These are phyloP conservation scores for Elsinoe batatas DNA, from an alignment of 2,329 filamentous ascomycete genomes.

Conservation along the genomic window DNA sequence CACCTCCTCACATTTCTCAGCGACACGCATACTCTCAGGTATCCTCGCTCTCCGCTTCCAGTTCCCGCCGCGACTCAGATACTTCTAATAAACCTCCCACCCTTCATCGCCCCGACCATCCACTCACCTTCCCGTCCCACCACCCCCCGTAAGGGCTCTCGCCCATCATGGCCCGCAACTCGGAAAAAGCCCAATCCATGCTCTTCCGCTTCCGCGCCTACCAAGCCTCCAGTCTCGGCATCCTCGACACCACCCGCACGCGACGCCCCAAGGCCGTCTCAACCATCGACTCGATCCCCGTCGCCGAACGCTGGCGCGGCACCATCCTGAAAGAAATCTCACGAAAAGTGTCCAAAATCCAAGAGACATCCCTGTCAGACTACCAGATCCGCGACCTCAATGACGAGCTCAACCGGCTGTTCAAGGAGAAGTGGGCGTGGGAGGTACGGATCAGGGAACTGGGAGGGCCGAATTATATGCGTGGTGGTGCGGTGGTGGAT, in stretches of 20 bases:
- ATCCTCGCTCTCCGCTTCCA: too few species aligned
- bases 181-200: slow-evolving; percentile 98
- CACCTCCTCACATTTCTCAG: too few species aligned
- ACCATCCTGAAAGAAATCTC: slow-evolving; percentile 96
- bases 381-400: slow-evolving; percentile 97
- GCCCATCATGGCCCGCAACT: slow-evolving; percentile 71
- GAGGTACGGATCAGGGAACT: slow-evolving; percentile 91
- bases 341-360: slow-evolving; percentile 92
- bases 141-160: slow-evolving; percentile 19
- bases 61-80: not conserved
- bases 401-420: slow-evolving; percentile 98
- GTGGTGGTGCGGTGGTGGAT: slow-evolving; percentile 46
- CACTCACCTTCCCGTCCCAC: slow-evolving; percentile 7
- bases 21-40: too few species aligned
- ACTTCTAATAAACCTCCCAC: too few species aligned
- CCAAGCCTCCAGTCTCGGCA: slow-evolving; percentile 90
- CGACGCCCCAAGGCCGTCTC: slow-evolving; percentile 88
- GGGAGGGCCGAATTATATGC: slow-evolving; percentile 96
- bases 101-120: not conserved
- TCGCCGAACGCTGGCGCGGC: slow-evolving; percentile 95
- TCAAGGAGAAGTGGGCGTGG: slow-evolving; percentile 99
- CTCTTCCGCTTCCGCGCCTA: slow-evolving; percentile 98
- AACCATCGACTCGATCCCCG: slow-evolving; percentile 69
- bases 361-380: slow-evolving; percentile 82
- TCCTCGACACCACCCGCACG: slow-evolving; percentile 83